Evolutionary conservation across 345 rosid species (phyloP), one percentile per base, ranked within the genome.

Genomic region (Eucalyptus tenuipes): DNA sequence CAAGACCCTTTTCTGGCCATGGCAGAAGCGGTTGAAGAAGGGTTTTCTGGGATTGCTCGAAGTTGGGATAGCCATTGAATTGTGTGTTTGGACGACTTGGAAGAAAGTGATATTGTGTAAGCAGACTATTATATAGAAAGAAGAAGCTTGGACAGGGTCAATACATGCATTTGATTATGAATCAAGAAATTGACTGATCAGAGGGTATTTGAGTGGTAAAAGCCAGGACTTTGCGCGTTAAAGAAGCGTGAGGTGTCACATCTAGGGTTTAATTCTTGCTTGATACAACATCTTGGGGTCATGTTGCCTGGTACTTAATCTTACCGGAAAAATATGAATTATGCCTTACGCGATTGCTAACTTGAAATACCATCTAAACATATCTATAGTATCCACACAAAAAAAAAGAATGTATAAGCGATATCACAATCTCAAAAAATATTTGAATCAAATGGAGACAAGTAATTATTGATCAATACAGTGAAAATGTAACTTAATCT

Each of bases 51-150:
- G 82, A 71, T 71, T 71, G 25, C 82, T 37, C 82, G 25, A 37
- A 71, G 82, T 71, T 71, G 82, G 82, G 45, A 15, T 37, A 37
- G 45, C 82, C 82, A 71, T 71, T 71, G 82, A 20, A 71, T 33
- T 37, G 45, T 18, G 82, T 71, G 13, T 11, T 37, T 37, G 45
- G 82, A 68, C 24, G 20, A 31, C 80, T 71, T 37, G 45, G 81
- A 37, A 40, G 47, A 75, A 75, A 24, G 20, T 37, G 84, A 40
- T 11, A 20, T 5, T 14, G 47, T 75, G 84, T 12, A 75, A 75
- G 84, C 82, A 75, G 84, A 75, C 84, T 75, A 37, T 75, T 75
- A 75, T 75, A 75, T 40, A 75, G 84, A 75, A 40, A 40, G 84
- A 20, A 11, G 47, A 42, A 75, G 84, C 29, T 2, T 3, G 84